Conservation (phyloP, 768 basidiomycete species). For the Zangia roseola region DNA sequence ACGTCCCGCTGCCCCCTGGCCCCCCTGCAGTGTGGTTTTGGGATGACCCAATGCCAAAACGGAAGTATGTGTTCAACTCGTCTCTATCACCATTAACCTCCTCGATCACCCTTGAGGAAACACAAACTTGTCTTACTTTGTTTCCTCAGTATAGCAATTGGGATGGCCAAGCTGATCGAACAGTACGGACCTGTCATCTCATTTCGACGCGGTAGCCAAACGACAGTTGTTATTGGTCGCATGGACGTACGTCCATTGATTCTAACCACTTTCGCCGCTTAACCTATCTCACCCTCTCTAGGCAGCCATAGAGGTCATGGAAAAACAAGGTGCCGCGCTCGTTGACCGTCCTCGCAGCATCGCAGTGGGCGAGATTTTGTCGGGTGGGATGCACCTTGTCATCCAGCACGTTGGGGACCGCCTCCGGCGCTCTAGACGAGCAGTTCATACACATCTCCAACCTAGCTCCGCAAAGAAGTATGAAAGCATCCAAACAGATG, state of each 20-base stretch:
- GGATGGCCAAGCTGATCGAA: background rate
- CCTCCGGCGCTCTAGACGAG: slow-evolving; percentile 55
- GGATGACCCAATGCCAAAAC: slow-evolving; percentile 10
- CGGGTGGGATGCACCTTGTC: slow-evolving; percentile 52
- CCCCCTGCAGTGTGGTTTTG: slow-evolving; percentile 19
- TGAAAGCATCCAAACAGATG: slow-evolving; percentile 41
- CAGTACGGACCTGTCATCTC: slow-evolving; percentile 3
- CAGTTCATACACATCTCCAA: slow-evolving; percentile 53
- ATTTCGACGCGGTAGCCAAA: slow-evolving; percentile 28
- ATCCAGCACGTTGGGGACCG: slow-evolving; percentile 48
- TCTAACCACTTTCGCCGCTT: background rate
- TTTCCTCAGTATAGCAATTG: too few species aligned
- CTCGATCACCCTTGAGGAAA: background rate
- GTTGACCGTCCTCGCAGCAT: slow-evolving; percentile 50
- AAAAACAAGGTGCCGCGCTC: slow-evolving; percentile 50
- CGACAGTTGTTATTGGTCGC: slow-evolving; percentile 1
- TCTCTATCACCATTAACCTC: background rate
- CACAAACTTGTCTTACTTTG: background rate
- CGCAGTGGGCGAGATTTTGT: slow-evolving; percentile 53
- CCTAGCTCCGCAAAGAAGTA: slow-evolving; percentile 47
- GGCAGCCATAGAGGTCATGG: slow-evolving; percentile 58
- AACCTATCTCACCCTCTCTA: slow-evolving; percentile 40
- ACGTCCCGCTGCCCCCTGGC: slow-evolving; percentile 18
- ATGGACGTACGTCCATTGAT: background rate
- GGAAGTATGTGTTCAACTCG: slow-evolving; percentile 1